A percentile compares a stretch with the other conserved stretches of the same genome.
Conservation (phyloP, 352 stramenopile species). For the Plasmopara halstedii region DNA sequence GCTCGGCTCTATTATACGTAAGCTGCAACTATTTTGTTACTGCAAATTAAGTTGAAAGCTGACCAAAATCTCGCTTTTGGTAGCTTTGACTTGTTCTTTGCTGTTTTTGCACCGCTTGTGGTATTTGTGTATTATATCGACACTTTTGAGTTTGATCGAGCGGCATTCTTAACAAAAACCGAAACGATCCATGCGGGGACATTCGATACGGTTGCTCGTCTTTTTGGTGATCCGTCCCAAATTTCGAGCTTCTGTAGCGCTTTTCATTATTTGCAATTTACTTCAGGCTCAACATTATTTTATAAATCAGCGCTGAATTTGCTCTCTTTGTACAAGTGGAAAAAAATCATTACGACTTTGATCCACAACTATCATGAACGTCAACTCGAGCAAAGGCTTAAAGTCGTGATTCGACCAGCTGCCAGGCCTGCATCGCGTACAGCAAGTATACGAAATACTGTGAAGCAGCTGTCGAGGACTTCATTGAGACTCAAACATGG, state of each 20-base stretch:
- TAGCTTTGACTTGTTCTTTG: slow-evolving; percentile 48
- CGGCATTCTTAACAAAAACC: slow-evolving; percentile 11
- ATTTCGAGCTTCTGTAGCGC: too few species aligned
- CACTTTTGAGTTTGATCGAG: slow-evolving; percentile 34
- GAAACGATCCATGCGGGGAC: slow-evolving; percentile 12
- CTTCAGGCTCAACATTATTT: too few species aligned
- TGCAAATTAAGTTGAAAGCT: not conserved
- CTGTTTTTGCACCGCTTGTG: slow-evolving; percentile 32
- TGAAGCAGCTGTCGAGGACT: not conserved
- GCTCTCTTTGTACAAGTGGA: slow-evolving; percentile 43
- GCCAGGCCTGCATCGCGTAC: not conserved
- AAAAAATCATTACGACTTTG: slow-evolving; percentile 29
- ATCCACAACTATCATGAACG: slow-evolving; percentile 25
- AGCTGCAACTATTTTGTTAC: not conserved
- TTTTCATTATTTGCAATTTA: too few species aligned
- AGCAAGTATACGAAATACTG: not conserved
- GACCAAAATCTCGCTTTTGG: not conserved
- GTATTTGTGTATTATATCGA: slow-evolving; percentile 29
- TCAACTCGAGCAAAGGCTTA: slow-evolving; percentile 7
- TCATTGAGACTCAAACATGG: slow-evolving; percentile 4
- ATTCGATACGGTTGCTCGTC: slow-evolving; percentile 32
- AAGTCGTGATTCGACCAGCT: slow-evolving; percentile 3
- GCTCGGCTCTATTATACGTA: slow-evolving; percentile 27
- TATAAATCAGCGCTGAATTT: slow-evolving; percentile 31
- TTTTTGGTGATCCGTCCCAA: too few species aligned